Conservation (phyloP, 345 rosid genomes). For the Populus tremula region DNA sequence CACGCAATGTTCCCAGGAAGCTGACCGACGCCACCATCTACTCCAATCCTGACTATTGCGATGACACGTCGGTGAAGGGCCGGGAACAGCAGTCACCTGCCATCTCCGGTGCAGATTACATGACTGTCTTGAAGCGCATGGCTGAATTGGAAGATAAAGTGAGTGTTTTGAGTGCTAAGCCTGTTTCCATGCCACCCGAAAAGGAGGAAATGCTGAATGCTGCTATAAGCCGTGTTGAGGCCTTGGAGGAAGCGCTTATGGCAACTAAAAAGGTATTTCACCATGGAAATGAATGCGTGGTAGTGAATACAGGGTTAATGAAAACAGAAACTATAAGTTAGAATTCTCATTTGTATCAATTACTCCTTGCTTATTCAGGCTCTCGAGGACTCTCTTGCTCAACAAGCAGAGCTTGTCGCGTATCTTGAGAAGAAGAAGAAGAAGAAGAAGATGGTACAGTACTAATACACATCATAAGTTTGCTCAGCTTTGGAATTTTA, state of each 20-base stretch:
- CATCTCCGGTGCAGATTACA: slow-evolving; percentile 50
- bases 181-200: slow-evolving; percentile 59
- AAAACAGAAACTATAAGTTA: neutral
- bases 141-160: slow-evolving; percentile 76
- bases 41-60: slow-evolving; percentile 44
- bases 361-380: slow-evolving; percentile 44
- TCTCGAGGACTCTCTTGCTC: slow-evolving; percentile 65
- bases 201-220: slow-evolving; percentile 77
- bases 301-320: neutral
- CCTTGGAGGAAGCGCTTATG: slow-evolving; percentile 75
- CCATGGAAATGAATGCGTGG: neutral
- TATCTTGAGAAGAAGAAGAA: slow-evolving; percentile 84
- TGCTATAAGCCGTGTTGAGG: slow-evolving; percentile 59
- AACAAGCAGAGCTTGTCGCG: slow-evolving; percentile 68
- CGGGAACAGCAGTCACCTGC: slow-evolving; percentile 23
- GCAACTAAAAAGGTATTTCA: slow-evolving; percentile 69
- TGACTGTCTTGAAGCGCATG: slow-evolving; percentile 67
- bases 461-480: neutral
- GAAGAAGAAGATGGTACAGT: slow-evolving; percentile 62
- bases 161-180: slow-evolving; percentile 46
- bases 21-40: slow-evolving; percentile 56
- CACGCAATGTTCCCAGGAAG: slow-evolving; percentile 69
- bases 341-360: neutral
- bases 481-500: neutral
- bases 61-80: slow-evolving; percentile 37